Percentiles rank a stretch among this genome's conserved stretches.
Evolutionary conservation across 2,329 filamentous ascomycete species (phyloP).

Genomic region (Dendrostoma leiphaemia): DNA sequence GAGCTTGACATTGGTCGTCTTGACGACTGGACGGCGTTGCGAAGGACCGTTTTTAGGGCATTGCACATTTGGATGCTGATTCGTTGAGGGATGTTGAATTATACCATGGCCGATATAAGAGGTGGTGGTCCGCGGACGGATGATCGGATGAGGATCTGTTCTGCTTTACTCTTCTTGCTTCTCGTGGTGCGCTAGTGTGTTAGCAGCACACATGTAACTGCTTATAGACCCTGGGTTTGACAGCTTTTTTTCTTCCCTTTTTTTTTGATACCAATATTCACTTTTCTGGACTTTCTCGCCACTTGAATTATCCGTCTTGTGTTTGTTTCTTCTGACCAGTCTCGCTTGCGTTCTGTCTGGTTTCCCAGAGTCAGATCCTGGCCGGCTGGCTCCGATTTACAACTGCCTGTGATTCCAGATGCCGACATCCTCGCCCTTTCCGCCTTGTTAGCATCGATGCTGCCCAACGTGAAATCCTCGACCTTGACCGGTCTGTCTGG

Average conservation of each 20-base stretch:
- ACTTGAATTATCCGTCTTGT: background rate
- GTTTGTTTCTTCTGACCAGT: background rate
- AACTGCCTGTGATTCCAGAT: no score
- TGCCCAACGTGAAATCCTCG: no score
- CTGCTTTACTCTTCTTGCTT: background rate
- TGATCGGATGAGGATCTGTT: background rate
- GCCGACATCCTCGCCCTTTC: no score
- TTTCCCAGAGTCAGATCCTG: no score
- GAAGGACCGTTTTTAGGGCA: background rate
- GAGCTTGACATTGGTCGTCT: slow-evolving; percentile 10
- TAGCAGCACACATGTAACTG: no score
- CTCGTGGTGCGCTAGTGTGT: background rate
- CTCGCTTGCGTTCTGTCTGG: no score
- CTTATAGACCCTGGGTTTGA: background rate
- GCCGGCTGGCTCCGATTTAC: no score
- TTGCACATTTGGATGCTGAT: no score
- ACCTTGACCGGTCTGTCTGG: no score
- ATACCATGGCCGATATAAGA: no score
- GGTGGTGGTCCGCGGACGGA: background rate
- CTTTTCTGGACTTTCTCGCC: background rate
- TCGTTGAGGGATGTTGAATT: background rate
- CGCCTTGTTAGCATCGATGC: no score
- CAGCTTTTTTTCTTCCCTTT: background rate
- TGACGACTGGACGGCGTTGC: background rate
- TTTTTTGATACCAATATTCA: slow-evolving; percentile 14